Base-by-base conservation (phyloP, 768 basidiomycete genomes). In the Serendipita indica region DNA sequence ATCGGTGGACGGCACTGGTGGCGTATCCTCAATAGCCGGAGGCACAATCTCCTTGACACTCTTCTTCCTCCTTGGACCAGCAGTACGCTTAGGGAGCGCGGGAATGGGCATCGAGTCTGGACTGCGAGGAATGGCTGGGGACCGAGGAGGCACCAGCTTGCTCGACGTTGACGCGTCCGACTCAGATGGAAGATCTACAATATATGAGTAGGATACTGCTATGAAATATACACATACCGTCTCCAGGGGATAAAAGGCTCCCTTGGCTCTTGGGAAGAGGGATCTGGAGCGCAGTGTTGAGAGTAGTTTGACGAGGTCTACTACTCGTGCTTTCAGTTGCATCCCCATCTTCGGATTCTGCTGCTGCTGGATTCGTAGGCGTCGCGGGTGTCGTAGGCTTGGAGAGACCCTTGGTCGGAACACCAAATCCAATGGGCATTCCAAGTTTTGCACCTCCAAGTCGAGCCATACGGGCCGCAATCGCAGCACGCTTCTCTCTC, bases 401-500 rank as follows among this genome's bases (percentile, higher is more conserved):
- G n/a, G n/a, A n/a, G n/a, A n/a, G n/a, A n/a, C n/a, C n/a, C n/a
- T n/a, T n/a, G n/a, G 16, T 27, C 22, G 45, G 14, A 27, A 46
- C 25, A 13, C 27, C 45, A 22, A 46, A 25, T 54, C 27, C 46
- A 2, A 16, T 34, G 1, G 43, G 59, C 84, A 94, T 86, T 3
- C 87, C 88, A 22, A 90, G 73, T 58, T 83, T 74, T 13, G 88
- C 80, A 49, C 90, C 93, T 28, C 93, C 93, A 16, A 97, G 76
- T 61, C 85, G 84, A 39, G 90, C 91, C 89, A 98, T 90, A 45
- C 91, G 78, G 22, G 90, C 90, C 32, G 91, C 89, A 66, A 97
- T 83, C 10, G 87, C 83, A 3, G 89, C 86, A 39, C 92, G 79
- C 45, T 85, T 79, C 65, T 87, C 83, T 58, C 83, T 74, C 64